A percentile compares a stretch with the other conserved stretches of the same genome.
These are phyloP conservation scores for Pistacia atlantica DNA, from an alignment of 345 rosid species.

Conservation along the genomic window DNA sequence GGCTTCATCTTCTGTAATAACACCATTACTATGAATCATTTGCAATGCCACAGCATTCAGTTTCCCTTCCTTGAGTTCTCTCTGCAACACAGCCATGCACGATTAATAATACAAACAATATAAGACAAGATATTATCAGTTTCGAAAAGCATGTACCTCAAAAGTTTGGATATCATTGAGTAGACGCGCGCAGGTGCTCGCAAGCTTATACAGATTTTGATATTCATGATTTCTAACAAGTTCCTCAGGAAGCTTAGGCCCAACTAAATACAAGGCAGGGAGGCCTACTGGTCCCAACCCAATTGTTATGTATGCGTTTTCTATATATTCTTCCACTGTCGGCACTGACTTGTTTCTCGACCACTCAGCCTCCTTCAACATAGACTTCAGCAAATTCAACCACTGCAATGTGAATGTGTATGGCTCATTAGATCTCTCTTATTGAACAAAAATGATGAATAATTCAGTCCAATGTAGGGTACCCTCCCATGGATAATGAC, in stretches of 20 bases:
- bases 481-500: no score
- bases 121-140: not conserved
- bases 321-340: constrained; percentile 68
- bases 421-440: constrained; percentile 7
- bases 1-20: constrained; percentile 42
- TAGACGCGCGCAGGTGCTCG: constrained; percentile 84
- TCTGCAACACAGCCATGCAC: constrained; percentile 40
- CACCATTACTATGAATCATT: constrained; percentile 37
- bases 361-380: constrained; percentile 69
- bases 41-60: constrained; percentile 64
- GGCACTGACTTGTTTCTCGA: constrained; percentile 51
- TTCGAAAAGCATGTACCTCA: constrained; percentile 39
- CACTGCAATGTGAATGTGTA: constrained; percentile 40
- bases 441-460: not conserved
- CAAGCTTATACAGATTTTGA: constrained; percentile 44
- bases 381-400: constrained; percentile 65
- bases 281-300: constrained; percentile 88
- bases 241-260: constrained; percentile 63
- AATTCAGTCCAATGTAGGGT: no score
- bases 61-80: constrained; percentile 74
- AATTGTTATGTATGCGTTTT: constrained; percentile 59
- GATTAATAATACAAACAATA: not conserved
- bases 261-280: constrained; percentile 67
- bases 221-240: constrained; percentile 41
- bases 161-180: constrained; percentile 74